Conservation (phyloP, 768 basidiomycete species). For the Coprinopsis strossmayeri region DNA sequence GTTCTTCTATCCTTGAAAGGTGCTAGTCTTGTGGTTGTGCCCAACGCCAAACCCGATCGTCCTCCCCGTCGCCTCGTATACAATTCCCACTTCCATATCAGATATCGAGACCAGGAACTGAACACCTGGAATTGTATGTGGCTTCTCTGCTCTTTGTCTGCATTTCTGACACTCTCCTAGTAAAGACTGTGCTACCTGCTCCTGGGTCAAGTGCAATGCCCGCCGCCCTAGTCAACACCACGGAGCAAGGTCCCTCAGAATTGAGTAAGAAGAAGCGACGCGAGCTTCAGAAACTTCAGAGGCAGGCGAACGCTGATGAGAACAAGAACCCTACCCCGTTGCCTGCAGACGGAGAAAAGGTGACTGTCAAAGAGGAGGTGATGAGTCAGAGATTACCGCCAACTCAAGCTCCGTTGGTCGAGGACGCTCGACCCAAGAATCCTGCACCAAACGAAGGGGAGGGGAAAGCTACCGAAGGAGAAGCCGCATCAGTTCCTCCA, state of each 20-base stretch:
- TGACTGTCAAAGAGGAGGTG: background rate
- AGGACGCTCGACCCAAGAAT: background rate
- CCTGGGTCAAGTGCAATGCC: background rate
- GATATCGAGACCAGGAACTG: background rate
- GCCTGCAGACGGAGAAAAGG: background rate
- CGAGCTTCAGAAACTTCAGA: background rate
- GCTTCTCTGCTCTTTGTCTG: background rate
- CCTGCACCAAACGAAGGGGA: background rate
- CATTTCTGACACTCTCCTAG: background rate
- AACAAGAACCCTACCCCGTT: background rate
- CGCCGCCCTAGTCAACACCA: background rate
- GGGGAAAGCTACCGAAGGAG: background rate
- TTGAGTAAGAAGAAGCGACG: slow-evolving; percentile 2
- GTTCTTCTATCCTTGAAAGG: background rate
- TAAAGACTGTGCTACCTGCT: background rate
- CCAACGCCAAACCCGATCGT: background rate
- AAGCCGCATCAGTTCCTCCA: background rate
- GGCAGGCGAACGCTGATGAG: background rate
- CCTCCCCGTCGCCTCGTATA: background rate
- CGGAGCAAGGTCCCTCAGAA: background rate
- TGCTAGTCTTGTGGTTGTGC: background rate
- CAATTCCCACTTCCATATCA: background rate
- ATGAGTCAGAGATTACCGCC: background rate
- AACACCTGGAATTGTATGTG: background rate
- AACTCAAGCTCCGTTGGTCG: background rate